Evolutionary conservation across 257 asterid genomes (phyloP), one percentile per base, ranked within the genome.

Genomic region (Vinca minor): DNA sequence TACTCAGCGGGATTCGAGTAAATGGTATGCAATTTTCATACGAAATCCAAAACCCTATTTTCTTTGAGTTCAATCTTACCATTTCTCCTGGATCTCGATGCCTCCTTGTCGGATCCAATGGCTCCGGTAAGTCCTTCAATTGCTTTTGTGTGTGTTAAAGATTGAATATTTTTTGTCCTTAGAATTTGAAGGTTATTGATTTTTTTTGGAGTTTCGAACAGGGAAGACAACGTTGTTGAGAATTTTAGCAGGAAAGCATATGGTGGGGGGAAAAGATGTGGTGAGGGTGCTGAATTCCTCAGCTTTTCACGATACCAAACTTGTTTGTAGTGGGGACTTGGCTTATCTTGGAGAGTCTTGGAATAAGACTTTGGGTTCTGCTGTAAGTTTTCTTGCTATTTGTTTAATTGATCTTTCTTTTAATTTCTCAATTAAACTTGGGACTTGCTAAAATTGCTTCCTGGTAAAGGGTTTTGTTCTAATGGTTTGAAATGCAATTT

Each of bases 71-170:
- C 71, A 77, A 47, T 71, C 74, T 92, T 78, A 69, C 78, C 5
- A 72, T 89, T 64, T 70, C 83, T 21, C 83, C 95, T 25, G 84
- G 87, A 77, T 87, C 98, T 64, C 94, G 97, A 29, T 83, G 96
- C 74, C 97, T 92, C 61, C 97, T 92, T 56, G 82, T 92, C 69
- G 98, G 97, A 78, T 95, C 98, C 63, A 92, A 92, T 73, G 98
- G 98, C 80, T 89, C 98, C 45, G 98, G 98, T 92, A 60, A 3
- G 50, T n/a, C n/a, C 17, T 35, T 18, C 31, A 29, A 23, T 12
- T 18, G 14, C 28, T 56, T 17, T 62, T n/a, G n/a, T n/a, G n/a
- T 15, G 15, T 1, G 34, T 20, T n/a, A 12, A 0, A n/a, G 25
- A 1, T 35, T 54, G 17, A n/a, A n/a, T n/a, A n/a, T n/a, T n/a